Conservation (phyloP, 1,139 yeast species). For the Magnusiomyces tetraspermus region DNA sequence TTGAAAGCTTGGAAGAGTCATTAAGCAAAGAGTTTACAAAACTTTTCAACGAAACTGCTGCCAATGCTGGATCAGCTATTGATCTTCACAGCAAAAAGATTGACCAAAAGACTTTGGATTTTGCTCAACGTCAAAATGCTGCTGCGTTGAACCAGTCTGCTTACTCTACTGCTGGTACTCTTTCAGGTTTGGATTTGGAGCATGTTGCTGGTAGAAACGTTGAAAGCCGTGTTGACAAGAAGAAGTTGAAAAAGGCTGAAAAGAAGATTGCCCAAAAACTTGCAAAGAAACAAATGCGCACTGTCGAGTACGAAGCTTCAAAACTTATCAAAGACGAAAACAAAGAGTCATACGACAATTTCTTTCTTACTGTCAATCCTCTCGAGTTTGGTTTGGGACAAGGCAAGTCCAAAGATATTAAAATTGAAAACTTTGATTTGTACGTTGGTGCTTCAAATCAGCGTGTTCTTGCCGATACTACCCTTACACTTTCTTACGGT, state of each 20-base stretch:
- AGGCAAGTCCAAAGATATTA: slow-evolving; percentile 91
- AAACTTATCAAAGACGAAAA: slow-evolving; percentile 58
- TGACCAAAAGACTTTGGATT: slow-evolving; percentile 32
- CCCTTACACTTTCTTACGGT: slow-evolving; percentile 80
- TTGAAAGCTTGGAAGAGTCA: slow-evolving; percentile 40
- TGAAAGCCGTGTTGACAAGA: slow-evolving; percentile 90
- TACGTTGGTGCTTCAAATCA: slow-evolving; percentile 85
- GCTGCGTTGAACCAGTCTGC: slow-evolving; percentile 13
- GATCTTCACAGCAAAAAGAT: slow-evolving; percentile 78
- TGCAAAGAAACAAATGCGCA: slow-evolving; percentile 65
- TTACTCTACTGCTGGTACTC: slow-evolving; percentile 20
- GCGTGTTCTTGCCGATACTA: slow-evolving; percentile 82
- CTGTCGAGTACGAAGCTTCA: slow-evolving; percentile 76
- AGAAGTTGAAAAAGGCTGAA: slow-evolving; percentile 95
- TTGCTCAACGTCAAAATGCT: slow-evolving; percentile 30
- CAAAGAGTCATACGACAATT: slow-evolving; percentile 79
- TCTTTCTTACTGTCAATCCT: slow-evolving; percentile 91
- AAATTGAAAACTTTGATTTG: slow-evolving; percentile 83
- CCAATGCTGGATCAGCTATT: slow-evolving; percentile 35
- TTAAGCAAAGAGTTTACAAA: slow-evolving; percentile 43
- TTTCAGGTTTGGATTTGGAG: slow-evolving; percentile 65
- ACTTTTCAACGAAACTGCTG: slow-evolving; percentile 58
- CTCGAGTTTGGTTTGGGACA: slow-evolving; percentile 83
- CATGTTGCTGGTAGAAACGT: slow-evolving; percentile 77
- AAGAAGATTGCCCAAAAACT: slow-evolving; percentile 93